Conservation (phyloP, 257 asterid species). For the Fraxinus excelsior region DNA sequence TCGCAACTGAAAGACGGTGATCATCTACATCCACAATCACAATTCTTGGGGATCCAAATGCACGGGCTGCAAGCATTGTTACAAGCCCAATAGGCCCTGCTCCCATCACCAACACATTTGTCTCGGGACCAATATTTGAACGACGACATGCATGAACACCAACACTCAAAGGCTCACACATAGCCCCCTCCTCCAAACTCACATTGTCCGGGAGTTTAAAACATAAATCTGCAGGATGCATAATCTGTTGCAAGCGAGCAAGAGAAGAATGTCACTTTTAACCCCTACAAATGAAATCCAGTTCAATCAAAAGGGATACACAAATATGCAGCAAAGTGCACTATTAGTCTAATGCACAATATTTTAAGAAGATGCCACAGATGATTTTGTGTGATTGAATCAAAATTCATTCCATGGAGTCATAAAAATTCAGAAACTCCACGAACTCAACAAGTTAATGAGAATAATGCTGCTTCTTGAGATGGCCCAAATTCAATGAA, state of each 20-base stretch:
- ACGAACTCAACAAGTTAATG: not conserved
- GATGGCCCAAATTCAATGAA: not conserved
- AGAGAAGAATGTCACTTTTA: not conserved
- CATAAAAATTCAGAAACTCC: not conserved
- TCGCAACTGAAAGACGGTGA: constrained; percentile 73
- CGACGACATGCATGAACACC: constrained; percentile 96
- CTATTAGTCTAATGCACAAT: not conserved
- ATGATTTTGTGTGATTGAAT: not conserved
- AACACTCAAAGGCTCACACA: constrained; percentile 97
- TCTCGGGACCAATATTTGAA: constrained; percentile 79
- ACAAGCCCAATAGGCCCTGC: constrained; percentile 96
- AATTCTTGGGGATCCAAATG: constrained; percentile 81
- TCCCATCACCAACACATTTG: constrained; percentile 82
- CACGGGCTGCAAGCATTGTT: constrained; percentile 82
- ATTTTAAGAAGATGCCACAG: not conserved
- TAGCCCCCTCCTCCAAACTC: constrained; percentile 94
- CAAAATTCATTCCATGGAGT: not conserved
- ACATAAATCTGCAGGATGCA: constrained; percentile 90
- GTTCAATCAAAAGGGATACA: not conserved
- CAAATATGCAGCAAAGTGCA: not conserved
- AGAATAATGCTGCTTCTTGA: not conserved
- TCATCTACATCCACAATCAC: constrained; percentile 78
- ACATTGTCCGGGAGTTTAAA: constrained; percentile 86
- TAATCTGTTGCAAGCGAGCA: constrained; percentile 51
- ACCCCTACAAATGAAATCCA: not conserved